A percentile compares a stretch with the other conserved stretches of the same genome.
These are phyloP conservation scores for Rhodotorula sp. DNA, from an alignment of 1,284 basidiomycete genomes.

Conservation along the genomic window DNA sequence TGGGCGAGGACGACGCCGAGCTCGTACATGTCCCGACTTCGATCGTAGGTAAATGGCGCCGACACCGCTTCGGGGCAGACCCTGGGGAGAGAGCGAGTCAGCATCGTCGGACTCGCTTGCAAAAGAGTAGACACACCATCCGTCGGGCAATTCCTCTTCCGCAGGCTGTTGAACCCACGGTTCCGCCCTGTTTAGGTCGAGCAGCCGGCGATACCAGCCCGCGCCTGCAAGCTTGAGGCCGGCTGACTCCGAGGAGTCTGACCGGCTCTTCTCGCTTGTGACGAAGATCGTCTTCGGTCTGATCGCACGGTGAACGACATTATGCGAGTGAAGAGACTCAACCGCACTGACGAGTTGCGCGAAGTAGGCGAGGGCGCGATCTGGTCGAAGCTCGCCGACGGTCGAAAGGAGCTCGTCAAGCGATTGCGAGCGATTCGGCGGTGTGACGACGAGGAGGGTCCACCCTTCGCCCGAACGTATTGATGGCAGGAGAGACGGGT, in stretches of 20 bases:
- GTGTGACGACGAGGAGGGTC: constrained; percentile 34
- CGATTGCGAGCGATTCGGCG: constrained; percentile 23
- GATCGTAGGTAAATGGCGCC: constrained; percentile 41
- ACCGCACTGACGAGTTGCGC: constrained; percentile 34
- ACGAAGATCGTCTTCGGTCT: constrained; percentile 21
- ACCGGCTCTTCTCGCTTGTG: constrained; percentile 15
- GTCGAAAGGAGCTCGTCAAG: constrained; percentile 37
- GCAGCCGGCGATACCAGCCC: constrained; percentile 34
- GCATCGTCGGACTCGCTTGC: background rate
- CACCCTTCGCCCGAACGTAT: constrained; percentile 34
- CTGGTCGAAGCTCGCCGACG: constrained; percentile 40
- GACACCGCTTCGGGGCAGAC: constrained; percentile 34
- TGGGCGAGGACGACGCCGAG: constrained; percentile 43
- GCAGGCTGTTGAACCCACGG: constrained; percentile 27
- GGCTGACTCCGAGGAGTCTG: background rate
- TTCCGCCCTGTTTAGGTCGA: constrained; percentile 40
- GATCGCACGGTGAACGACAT: constrained; percentile 39
- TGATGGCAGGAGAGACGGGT: background rate
- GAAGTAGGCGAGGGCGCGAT: constrained; percentile 39
- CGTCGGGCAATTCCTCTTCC: constrained; percentile 30
- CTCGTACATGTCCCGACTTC: constrained; percentile 42
- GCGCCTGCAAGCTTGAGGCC: constrained; percentile 23
- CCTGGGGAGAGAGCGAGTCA: constrained; percentile 2
- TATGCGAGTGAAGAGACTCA: constrained; percentile 34
- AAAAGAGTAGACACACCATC: constrained; percentile 14